Percentiles rank a stretch among this genome's conserved stretches.
phyloP scores from a whole-genome alignment of 495 filamentous ascomycete genomes.

The Penicillium waksmanii region DNA sequence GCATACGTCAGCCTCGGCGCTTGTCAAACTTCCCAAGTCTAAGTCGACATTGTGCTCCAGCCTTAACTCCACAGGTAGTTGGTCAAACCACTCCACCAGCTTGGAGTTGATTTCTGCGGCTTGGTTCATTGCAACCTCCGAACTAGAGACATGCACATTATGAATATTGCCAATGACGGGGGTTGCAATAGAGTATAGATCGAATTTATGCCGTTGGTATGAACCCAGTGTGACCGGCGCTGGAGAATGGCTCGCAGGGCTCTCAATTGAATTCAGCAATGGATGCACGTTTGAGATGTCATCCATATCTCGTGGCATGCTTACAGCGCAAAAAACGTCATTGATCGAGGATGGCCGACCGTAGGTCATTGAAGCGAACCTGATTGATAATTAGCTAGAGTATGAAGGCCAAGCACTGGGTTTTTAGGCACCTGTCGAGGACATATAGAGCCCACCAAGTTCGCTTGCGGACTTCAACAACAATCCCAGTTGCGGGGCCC shows the following conservation, averaged over 20 bases:
- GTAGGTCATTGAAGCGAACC: background rate
- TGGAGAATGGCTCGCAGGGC: background rate
- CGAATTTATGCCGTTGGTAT: slow-evolving; percentile 2
- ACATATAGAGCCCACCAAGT: slow-evolving; percentile 1
- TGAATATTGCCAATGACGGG: background rate
- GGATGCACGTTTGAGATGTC: too few relatives aligned
- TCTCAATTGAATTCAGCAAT: background rate
- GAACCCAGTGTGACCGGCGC: background rate
- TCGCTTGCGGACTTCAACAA: background rate
- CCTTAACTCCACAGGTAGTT: background rate
- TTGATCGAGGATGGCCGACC: background rate
- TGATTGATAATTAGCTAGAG: background rate
- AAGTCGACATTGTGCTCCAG: too few relatives aligned
- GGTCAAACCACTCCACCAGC: background rate
- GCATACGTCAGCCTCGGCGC: background rate
- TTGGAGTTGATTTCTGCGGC: too few relatives aligned
- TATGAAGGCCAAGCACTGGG: too few relatives aligned
- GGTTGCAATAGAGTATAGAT: background rate
- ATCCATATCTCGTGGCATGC: too few relatives aligned
- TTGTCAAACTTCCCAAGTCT: too few relatives aligned
- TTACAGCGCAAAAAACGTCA: background rate
- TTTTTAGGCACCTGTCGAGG: background rate
- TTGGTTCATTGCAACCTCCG: too few relatives aligned
- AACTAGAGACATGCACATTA: too few relatives aligned
- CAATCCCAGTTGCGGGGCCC: too few relatives aligned